Evolutionary conservation across 768 basidiomycete species (phyloP).

Genomic region (Trametes meyenii): DNA sequence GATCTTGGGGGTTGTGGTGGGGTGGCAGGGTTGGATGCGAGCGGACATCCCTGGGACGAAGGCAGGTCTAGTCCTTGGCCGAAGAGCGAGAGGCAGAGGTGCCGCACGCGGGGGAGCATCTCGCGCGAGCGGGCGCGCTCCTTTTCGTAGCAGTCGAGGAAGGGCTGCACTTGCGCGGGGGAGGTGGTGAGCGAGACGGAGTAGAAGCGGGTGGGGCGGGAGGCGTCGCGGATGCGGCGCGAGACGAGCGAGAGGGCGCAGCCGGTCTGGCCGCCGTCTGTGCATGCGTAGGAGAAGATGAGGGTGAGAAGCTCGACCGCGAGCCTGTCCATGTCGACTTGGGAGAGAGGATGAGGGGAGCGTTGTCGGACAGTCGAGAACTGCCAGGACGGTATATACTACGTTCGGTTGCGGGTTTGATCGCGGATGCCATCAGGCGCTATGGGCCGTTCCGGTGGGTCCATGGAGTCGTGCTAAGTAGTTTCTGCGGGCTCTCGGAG

Average conservation of each 20-base stretch:
- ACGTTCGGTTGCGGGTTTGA: too few relatives aligned
- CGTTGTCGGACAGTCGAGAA: background rate
- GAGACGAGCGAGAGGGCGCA: slow-evolving; percentile 23
- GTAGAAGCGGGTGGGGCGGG: slow-evolving; percentile 22
- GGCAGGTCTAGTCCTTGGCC: background rate
- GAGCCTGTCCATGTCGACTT: slow-evolving; percentile 15
- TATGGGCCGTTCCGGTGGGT: too few relatives aligned
- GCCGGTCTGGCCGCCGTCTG: slow-evolving; percentile 20
- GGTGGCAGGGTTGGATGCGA: background rate
- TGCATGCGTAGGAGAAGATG: slow-evolving; percentile 20
- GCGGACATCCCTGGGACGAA: background rate
- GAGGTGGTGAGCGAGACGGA: slow-evolving; percentile 16
- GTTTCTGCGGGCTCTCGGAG: too few relatives aligned
- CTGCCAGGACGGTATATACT: too few relatives aligned
- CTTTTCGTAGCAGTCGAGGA: slow-evolving; percentile 16
- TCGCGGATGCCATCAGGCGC: too few relatives aligned
- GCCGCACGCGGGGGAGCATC: slow-evolving; percentile 17
- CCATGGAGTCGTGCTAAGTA: too few relatives aligned
- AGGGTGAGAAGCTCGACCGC: slow-evolving; percentile 21
- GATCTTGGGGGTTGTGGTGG: background rate
- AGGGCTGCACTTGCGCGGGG: slow-evolving; percentile 15
- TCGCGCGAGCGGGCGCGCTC: slow-evolving; percentile 15
- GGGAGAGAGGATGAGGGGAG: background rate
- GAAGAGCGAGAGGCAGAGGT: slow-evolving; percentile 21
- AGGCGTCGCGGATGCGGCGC: slow-evolving; percentile 16